phyloP scores from a whole-genome alignment of 805 yeast species.

The Wickerhamomyces chambardii region DNA sequence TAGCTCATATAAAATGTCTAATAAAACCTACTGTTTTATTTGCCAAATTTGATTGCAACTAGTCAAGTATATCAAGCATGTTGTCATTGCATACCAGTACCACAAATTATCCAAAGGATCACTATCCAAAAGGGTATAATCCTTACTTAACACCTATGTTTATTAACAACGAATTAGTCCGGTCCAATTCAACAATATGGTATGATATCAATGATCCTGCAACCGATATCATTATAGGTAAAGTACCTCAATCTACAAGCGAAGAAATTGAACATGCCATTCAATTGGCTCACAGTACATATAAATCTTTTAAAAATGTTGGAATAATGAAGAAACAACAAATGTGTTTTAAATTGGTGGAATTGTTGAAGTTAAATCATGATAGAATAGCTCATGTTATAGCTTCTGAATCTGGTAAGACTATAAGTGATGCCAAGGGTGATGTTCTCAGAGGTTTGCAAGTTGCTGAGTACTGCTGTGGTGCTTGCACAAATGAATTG shows the following conservation, averaged over 20 bases:
- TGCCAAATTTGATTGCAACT: too few species aligned
- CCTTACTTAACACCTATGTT: conserved; percentile 44
- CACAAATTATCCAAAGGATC: conserved; percentile 30
- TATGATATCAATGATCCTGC: conserved; percentile 70
- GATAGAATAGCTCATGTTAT: conserved; percentile 58
- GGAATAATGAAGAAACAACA: conserved; percentile 46
- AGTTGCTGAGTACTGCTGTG: conserved; percentile 71
- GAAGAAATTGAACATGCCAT: conserved; percentile 58
- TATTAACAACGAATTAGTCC: conserved; percentile 33
- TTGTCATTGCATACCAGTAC: conserved; percentile 23
- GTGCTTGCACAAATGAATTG: conserved; percentile 53
- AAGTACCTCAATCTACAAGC: conserved; percentile 63
- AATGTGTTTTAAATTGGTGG: conserved; percentile 59
- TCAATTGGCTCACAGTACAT: conserved; percentile 46
- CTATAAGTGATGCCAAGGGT: conserved; percentile 68
- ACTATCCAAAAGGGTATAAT: conserved; percentile 22
- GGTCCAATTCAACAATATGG: conserved; percentile 43
- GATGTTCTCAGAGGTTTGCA: conserved; percentile 70
- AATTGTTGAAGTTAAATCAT: conserved; percentile 53
- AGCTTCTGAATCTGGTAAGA: conserved; percentile 69
- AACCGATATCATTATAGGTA: conserved; percentile 51
- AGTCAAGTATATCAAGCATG: conserved; percentile 1
- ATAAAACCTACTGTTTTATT: too few species aligned
- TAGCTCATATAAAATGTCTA: too few species aligned
- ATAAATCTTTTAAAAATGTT: conserved; percentile 33